These are phyloP conservation scores for Kernera saxatilis DNA, from an alignment of 345 rosid species.

Conservation along the genomic window DNA sequence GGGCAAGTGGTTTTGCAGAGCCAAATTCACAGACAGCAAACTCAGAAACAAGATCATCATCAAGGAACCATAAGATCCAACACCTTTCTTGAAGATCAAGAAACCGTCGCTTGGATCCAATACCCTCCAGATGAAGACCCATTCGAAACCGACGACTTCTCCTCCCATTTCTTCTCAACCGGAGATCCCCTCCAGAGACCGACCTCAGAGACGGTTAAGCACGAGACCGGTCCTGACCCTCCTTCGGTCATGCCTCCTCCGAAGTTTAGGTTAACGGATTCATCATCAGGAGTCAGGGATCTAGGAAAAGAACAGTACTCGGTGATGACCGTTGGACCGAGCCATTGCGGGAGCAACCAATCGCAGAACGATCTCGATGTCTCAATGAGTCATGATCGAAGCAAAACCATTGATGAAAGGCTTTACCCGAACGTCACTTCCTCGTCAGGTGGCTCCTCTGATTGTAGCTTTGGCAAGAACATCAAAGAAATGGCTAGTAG, in stretches of 20 bases:
- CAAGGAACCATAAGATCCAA: slow-evolving; percentile 4
- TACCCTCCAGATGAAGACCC: slow-evolving; percentile 53
- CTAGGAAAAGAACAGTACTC: slow-evolving; percentile 43
- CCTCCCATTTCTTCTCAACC: slow-evolving; percentile 42
- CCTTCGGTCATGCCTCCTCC: slow-evolving; percentile 49
- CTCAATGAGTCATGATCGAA: slow-evolving; percentile 32
- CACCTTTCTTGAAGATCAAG: slow-evolving; percentile 44
- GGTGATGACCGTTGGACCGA: slow-evolving; percentile 55
- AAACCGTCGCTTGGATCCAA: slow-evolving; percentile 61
- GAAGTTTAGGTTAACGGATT: slow-evolving; percentile 33
- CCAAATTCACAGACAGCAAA: slow-evolving; percentile 45
- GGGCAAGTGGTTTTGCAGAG: slow-evolving; percentile 59
- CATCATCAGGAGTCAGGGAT: slow-evolving; percentile 15
- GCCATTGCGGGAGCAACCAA: slow-evolving; percentile 57
- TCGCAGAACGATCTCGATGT: slow-evolving; percentile 34
- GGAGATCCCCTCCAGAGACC: neutral
- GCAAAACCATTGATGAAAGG: slow-evolving; percentile 36
- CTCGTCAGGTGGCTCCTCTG: slow-evolving; percentile 73
- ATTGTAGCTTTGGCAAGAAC: slow-evolving; percentile 45
- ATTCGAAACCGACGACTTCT: slow-evolving; percentile 47
- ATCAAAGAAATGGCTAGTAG: slow-evolving; percentile 37
- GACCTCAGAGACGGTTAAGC: slow-evolving; percentile 27
- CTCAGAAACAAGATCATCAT: neutral
- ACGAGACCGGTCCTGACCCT: slow-evolving; percentile 25
- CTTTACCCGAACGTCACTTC: slow-evolving; percentile 42